A percentile compares a stretch with the other conserved stretches of the same genome.
Conservation (phyloP, 805 yeast genomes). For the Hanseniaspora clermontiae region DNA sequence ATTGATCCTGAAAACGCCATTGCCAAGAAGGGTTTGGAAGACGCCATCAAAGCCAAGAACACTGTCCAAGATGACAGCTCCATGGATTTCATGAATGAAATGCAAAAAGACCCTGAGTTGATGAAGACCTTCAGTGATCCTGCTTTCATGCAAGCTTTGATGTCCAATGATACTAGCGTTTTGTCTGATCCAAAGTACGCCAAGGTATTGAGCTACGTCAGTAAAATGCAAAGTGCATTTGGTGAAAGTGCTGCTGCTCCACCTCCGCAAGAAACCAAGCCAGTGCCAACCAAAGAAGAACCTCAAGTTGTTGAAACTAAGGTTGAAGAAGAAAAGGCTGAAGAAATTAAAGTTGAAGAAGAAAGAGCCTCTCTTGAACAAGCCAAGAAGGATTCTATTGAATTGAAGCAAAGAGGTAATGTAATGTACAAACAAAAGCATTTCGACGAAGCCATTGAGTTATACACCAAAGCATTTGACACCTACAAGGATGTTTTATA, state of each 20-base stretch:
- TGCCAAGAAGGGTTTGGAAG: conserved; percentile 70
- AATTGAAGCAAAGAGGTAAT: conserved; percentile 75
- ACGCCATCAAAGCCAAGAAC: conserved; percentile 38
- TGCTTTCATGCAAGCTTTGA: conserved; percentile 43
- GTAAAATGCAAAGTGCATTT: neutral
- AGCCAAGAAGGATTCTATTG: conserved; percentile 44
- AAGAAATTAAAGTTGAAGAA: conserved; percentile 21
- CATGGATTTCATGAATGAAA: conserved; percentile 62
- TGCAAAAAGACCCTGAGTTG: conserved; percentile 76
- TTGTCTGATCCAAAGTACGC: conserved; percentile 5
- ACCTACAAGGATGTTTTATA: conserved; percentile 74
- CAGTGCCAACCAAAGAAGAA: conserved; percentile 23
- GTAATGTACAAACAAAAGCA: conserved; percentile 69
- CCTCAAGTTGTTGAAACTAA: conserved; percentile 14
- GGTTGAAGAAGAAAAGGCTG: conserved; percentile 19
- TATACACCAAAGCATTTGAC: conserved; percentile 79
- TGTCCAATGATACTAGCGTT: neutral
- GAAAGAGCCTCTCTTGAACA: conserved; percentile 21
- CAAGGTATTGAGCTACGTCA: neutral
- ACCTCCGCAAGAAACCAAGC: conserved; percentile 24
- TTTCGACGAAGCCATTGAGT: conserved; percentile 84
- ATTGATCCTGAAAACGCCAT: conserved; percentile 70
- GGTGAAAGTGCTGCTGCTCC: conserved; percentile 40
- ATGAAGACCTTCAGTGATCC: conserved; percentile 82
- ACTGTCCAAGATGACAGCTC: conserved; percentile 30